Evolutionary conservation across 2,329 filamentous ascomycete genomes (phyloP).

Genomic region (Neonectria hederae): DNA sequence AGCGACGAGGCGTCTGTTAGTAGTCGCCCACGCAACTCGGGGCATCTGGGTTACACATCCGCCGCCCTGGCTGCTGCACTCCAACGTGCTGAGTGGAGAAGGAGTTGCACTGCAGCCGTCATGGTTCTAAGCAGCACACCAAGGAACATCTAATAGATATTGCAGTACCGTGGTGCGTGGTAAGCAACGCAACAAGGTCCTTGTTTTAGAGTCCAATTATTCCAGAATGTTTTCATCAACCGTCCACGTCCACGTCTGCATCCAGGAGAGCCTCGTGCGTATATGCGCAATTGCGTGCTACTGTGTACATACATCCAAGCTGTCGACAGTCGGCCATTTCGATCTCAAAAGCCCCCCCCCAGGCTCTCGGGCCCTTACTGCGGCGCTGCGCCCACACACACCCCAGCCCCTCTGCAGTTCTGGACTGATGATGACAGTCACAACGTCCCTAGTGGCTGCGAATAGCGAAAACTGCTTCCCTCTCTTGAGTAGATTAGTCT

Average conservation of each 20-base stretch:
- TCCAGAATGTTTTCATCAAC: too few species aligned
- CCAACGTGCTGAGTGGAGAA: conserved; percentile 20
- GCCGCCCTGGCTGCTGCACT: conserved; percentile 15
- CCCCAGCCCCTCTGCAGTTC: conserved; percentile 11
- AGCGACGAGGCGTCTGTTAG: conserved; percentile 8
- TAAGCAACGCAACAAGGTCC: neutral
- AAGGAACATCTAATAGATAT: neutral
- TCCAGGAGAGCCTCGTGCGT: neutral
- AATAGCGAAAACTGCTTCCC: conserved; percentile 2
- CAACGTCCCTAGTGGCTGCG: conserved; percentile 17
- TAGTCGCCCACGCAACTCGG: conserved; percentile 3
- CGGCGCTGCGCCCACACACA: neutral
- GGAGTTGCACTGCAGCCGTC: neutral
- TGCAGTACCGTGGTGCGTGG: neutral
- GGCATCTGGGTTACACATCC: conserved; percentile 12
- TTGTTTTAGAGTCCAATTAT: neutral
- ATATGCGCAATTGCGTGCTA: neutral
- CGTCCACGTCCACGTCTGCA: too few species aligned
- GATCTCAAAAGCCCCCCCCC: neutral
- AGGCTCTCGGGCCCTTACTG: neutral
- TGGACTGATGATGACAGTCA: conserved; percentile 24
- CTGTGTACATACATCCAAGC: too few species aligned
- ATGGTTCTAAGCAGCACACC: neutral
- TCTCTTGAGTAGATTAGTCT: too few species aligned
- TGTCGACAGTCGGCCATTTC: neutral